A percentile compares a stretch with the other conserved stretches of the same genome.
These are phyloP conservation scores for Mortierella hygrophila DNA, from an alignment of 192 early-diverging fungal species.

Conservation along the genomic window DNA sequence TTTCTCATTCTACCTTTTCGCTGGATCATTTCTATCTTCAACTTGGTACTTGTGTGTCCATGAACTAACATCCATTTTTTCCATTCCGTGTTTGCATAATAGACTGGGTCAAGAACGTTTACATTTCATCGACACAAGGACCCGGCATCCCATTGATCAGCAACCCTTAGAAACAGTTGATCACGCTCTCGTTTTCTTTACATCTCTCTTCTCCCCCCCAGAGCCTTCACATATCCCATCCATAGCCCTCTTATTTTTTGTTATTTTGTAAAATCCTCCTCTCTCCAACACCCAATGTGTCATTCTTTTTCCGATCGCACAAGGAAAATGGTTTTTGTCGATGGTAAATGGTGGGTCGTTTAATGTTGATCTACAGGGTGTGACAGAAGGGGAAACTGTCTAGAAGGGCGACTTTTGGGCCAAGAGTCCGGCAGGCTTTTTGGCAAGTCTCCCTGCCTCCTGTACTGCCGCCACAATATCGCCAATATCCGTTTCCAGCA, in stretches of 20 bases:
- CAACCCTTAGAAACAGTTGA: constrained; percentile 45
- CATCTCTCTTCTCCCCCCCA: background rate
- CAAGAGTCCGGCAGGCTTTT: constrained; percentile 59
- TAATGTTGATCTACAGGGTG: background rate
- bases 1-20: background rate
- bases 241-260: background rate
- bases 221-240: too few species aligned
- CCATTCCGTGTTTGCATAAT: background rate
- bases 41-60: background rate
- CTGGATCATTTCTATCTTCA: background rate
- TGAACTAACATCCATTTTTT: background rate
- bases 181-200: background rate
- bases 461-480: constrained; percentile 80
- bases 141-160: constrained; percentile 73
- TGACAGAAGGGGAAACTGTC: background rate
- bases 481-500: constrained; percentile 81
- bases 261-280: constrained; percentile 1
- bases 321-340: background rate
- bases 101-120: constrained; percentile 71
- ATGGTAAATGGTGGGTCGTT: background rate
- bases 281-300: background rate
- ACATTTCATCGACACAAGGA: constrained; percentile 76
- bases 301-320: background rate
- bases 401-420: constrained; percentile 53
- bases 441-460: constrained; percentile 72